Base-by-base conservation (phyloP, 768 basidiomycete species). In the Leucosporidium creatinivorum region DNA sequence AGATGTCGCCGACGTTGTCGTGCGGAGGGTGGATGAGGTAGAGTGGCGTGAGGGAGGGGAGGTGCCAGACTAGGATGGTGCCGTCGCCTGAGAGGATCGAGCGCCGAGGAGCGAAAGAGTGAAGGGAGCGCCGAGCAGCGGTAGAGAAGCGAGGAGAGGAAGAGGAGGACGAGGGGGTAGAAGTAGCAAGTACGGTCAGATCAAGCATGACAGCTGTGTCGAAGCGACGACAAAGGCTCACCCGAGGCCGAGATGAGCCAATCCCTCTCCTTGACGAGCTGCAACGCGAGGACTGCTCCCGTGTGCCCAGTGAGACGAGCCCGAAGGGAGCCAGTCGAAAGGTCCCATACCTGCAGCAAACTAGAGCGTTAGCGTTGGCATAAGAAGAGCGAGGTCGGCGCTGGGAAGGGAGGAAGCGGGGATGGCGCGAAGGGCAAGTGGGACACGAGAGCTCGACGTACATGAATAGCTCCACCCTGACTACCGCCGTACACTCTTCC, bases 221-320 rank as follows among this genome's bases (percentile, higher is more conserved):
- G n/a, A n/a, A 25, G 28, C 5, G 18, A 23, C 4, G 0, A 5
- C 18, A 12, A 39, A 19, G 10, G 30, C 69, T 74, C 59, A 78
- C 78, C 78, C 26, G 79, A 79, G 0, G 78, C 75, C 68, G 77
- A 78, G 58, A 80, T 76, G 31, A 80, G 73, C 80, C 79, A 80
- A 17, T 73, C 69, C 49, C 76, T 76, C 51, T 77, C 78, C 8
- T 67, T 54, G 49, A 80, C 75, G 19, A 77, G 62, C 66, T 78
- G 68, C 3, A 80, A 68, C 5, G 78, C 77, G 21, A 80, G 68
- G 1, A 80, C 75, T 7, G 76, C 76, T 1, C 78, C 78, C n/a
- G 73, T 69, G 61, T 80, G 80, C 1, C 79, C 80, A 4, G 75
- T 66, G 17, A 80, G 72, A 13, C 74, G 61, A 15, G 73, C 75